Base-by-base conservation (phyloP, 2,329 filamentous ascomycete species). In the Hymenoscyphus fraxineus region DNA sequence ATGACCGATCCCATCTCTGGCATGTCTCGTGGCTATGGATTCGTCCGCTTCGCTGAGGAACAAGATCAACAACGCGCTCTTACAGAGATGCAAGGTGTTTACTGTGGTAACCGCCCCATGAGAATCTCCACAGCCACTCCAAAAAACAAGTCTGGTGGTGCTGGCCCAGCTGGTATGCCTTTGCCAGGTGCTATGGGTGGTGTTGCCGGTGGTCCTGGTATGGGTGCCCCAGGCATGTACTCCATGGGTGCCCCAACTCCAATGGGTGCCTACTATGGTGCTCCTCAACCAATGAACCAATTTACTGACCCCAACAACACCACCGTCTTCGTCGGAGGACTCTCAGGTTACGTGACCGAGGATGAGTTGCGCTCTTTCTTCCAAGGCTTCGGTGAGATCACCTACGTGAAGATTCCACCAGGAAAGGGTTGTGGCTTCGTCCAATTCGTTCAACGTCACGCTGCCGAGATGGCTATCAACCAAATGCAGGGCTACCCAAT, bases 401-500 rank as follows among this genome's bases (percentile, higher is more conserved):
- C 95, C 73, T 99, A 99, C 78, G 95, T 99, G 82, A 99, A 99
- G 88, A 99, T 99, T 65, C 95, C 95, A 62, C 94, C 95, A 69
- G 95, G 95, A 81, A 99, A 99, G 86, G 95, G 95, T 72, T 99
- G 95, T 76, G 95, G 95, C 65, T 99, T 99, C 76, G 95, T 99
- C 65, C 95, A 99, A 80, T 99, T 99, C 73, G 95, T 99, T 64
- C 95, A 99, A 82, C 93, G 95, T 71, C 95, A 99, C 75, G 95
- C 95, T 61, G 95, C 95, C 15, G 95, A 99, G 82, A 99, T 99
- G 95, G 95, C 95, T 72, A 99, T 99, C 85, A 99, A 99, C 82
- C 95, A 99, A 81, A 99, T 99, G 95, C 95, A 99, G 81, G 95
- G 95, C 67, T 99, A 99, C 78, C 95, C 95, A 31, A 99, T 99